Conservation (phyloP, 768 basidiomycete species). For the Pulveroboletus sp. region DNA sequence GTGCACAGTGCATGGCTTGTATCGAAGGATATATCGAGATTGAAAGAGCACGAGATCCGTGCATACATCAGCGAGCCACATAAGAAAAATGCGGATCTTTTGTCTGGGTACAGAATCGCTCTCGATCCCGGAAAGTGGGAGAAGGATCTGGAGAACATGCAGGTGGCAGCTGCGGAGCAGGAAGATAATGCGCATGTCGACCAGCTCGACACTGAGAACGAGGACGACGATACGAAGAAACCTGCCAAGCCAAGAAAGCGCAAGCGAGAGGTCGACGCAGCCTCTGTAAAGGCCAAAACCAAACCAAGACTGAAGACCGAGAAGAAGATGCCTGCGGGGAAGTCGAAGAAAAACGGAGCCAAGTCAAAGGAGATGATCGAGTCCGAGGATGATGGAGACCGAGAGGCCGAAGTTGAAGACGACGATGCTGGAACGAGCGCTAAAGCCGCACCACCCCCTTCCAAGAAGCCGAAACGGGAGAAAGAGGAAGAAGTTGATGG, state of each 20-base stretch:
- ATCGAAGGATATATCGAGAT: conserved; percentile 74
- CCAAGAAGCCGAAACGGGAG: conserved; percentile 58
- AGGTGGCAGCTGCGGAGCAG: conserved; percentile 37
- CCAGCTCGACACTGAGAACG: conserved; percentile 54
- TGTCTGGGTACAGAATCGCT: conserved; percentile 72
- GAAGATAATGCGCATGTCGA: conserved; percentile 64
- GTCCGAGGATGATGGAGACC: conserved; percentile 58
- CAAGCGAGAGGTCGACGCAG: conserved; percentile 59
- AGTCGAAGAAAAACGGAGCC: conserved; percentile 50
- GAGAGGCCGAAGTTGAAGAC: conserved; percentile 42
- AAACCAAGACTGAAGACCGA: conserved; percentile 47
- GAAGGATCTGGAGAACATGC: conserved; percentile 37
- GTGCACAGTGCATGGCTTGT: conserved; percentile 74
- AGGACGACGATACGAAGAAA: conserved; percentile 49
- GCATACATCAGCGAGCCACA: conserved; percentile 73
- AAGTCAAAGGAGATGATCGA: conserved; percentile 64
- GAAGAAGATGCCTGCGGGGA: conserved; percentile 29
- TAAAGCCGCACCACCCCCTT: conserved; percentile 55
- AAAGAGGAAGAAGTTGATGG: conserved; percentile 63
- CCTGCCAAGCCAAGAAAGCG: conserved; percentile 49
- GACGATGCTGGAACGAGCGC: conserved; percentile 47
- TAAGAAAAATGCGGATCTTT: conserved; percentile 74
- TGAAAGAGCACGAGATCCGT: conserved; percentile 78
- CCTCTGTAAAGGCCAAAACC: conserved; percentile 35
- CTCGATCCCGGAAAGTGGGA: conserved; percentile 71